Evolutionary conservation across 2,329 filamentous ascomycete species (phyloP), one percentile per base, ranked within the genome.

Genomic region (Phaeomoniella chlamydospora): DNA sequence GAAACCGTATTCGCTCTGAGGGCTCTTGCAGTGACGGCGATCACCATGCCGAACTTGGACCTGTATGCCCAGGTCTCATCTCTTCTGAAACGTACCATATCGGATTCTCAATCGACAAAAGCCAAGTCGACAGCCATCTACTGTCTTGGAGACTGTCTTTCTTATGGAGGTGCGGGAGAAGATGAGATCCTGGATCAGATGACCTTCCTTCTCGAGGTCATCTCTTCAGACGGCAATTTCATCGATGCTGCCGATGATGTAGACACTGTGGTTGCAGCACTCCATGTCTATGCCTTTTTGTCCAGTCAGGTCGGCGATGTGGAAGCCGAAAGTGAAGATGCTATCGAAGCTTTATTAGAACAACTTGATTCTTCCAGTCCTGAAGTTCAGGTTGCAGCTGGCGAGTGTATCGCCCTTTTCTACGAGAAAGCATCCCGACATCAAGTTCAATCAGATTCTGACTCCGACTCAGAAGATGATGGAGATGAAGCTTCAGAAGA

Each of bases 331-430:
- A 83, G 79, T 18, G 77, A 84, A 43, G 61, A 73, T 17, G 79
- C 82, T 12, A 71, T 90, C 47, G 80, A 90, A 36, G 77, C 79
- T 2, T 85, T 94, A 46, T 76, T 83, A 30, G 85, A 93, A 33
- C 86, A 93, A 56, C 77, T 94, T 13, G 77, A 87, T 40, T 85
- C 80, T 52, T 67, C 67, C 18, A 77, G 85, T 39, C 63, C 75
- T 1, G 64, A 70, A 5, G 81, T 93, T 1, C 83, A 90, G 49
- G 74, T 84, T 32, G 74, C 79, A 3, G 80, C 84, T 0, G 84
- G 80, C 3, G 73, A 80, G 49, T 83, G 83, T 53, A 86, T 93
- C 40, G 85, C 85, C 1, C 64, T 92, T 6, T 65, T 93, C 9
- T 88, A 83, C 48, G 86, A 94, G 55, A 80, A 80, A 42, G 72